Conservation (phyloP, 352 stramenopile genomes). For the Phytopythium montanum region DNA sequence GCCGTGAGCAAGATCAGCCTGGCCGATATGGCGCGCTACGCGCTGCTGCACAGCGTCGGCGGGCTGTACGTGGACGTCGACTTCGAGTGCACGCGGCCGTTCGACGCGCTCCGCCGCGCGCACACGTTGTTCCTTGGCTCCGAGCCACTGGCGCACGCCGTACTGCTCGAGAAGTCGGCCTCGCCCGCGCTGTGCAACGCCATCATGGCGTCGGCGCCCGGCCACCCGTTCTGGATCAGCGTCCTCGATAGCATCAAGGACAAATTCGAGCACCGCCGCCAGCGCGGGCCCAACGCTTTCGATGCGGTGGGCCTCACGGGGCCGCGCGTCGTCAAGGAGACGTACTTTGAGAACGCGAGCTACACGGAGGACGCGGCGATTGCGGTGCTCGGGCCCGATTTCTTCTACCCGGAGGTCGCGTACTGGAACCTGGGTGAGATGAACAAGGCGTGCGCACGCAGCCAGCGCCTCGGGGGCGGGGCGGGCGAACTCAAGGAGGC, state of each 20-base stretch:
- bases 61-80: conserved; percentile 52
- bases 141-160: conserved; percentile 34
- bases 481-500: conserved; percentile 8
- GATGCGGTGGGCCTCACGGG: conserved; percentile 45
- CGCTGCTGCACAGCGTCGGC: conserved; percentile 42
- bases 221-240: conserved; percentile 46
- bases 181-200: conserved; percentile 44
- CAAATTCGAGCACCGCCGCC: conserved; percentile 24
- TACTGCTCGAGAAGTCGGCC: conserved; percentile 37
- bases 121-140: conserved; percentile 44
- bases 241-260: conserved; percentile 44
- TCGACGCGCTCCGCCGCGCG: conserved; percentile 28
- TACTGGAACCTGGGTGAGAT: conserved; percentile 47
- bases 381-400: conserved; percentile 31
- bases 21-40: conserved; percentile 51
- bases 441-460: conserved; percentile 18
- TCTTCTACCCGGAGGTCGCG: conserved; percentile 53
- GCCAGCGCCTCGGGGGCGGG: neutral
- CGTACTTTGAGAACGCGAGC: conserved; percentile 16
- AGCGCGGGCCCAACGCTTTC: conserved; percentile 7
- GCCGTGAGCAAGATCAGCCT: conserved; percentile 40
- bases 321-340: conserved; percentile 42
- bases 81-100: conserved; percentile 44
- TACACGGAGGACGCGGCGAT: conserved; percentile 8
- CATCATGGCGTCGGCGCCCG: conserved; percentile 44